Conservation (phyloP, 2,329 filamentous ascomycete genomes). For the Fusarium sp. region DNA sequence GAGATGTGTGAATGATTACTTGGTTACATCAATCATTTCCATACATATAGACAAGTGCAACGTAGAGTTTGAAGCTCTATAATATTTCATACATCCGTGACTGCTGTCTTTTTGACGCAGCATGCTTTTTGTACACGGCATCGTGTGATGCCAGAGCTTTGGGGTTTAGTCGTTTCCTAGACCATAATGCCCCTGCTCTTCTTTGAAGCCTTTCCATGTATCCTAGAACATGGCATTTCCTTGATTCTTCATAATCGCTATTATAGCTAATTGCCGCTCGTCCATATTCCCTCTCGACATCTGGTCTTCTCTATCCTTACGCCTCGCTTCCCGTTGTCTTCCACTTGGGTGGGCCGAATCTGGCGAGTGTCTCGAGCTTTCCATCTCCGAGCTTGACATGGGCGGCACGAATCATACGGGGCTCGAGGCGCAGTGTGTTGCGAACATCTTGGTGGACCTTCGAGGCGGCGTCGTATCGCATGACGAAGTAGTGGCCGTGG, state of each 20-base stretch:
- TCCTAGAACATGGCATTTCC: conserved; percentile 34
- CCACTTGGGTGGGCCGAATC: conserved; percentile 66
- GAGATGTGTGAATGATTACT: neutral
- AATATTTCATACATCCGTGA: conserved; percentile 46
- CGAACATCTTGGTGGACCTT: conserved; percentile 80
- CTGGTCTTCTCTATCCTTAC: conserved; percentile 27
- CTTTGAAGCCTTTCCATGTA: conserved; percentile 18
- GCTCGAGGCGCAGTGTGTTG: conserved; percentile 84
- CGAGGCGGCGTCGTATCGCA: conserved; percentile 90
- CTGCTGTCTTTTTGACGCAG: conserved; percentile 33
- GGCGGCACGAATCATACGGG: conserved; percentile 87
- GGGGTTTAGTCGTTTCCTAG: conserved; percentile 12
- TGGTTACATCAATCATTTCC: neutral
- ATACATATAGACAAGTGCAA: conserved; percentile 13
- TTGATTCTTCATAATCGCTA: conserved; percentile 1
- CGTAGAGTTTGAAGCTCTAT: conserved; percentile 41
- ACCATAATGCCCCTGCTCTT: conserved; percentile 4
- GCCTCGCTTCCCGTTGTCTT: conserved; percentile 53
- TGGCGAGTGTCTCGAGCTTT: conserved; percentile 64
- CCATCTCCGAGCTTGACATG: conserved; percentile 86
- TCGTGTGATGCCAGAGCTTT: conserved; percentile 39
- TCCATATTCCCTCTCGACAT: conserved; percentile 8
- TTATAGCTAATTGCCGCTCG: conserved; percentile 2
- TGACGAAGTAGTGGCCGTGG: conserved; percentile 94
- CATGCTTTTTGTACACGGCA: conserved; percentile 46